Base-by-base conservation (phyloP, 176 grass and related monocot species). In the Avena eriantha region DNA sequence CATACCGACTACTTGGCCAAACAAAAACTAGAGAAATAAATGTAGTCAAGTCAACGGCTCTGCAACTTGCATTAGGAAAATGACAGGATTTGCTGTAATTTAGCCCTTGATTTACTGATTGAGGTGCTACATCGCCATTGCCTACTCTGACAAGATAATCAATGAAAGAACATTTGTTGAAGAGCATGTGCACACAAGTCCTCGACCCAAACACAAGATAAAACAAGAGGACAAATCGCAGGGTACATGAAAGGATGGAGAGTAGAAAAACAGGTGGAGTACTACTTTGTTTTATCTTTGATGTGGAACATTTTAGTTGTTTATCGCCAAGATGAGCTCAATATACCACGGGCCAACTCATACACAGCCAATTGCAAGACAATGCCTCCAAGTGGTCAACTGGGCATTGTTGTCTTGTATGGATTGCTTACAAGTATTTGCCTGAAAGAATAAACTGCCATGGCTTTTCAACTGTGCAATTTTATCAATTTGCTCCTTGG, bases 51-150 rank as follows among this genome's bases (percentile, higher is more conserved):
- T 91, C 89, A 80, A 91, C 18, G 49, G 34, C 35, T 79, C 15
- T 80, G 57, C 81, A 79, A 84, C 13, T 91, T 75, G 85, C 68
- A 45, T 48, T n/a, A 50, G 21, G 39, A 87, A 87, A 80, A 76
- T 22, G 69, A 33, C 26, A 68, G 3, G 24, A 34, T 73, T 61
- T 51, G 64, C 4, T 10, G 3, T 24, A 39, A 18, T 67, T 80
- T 69, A 59, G 4, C 10, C 19, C 9, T 80, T 69, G 68, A 33
- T 80, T 26, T 75, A 57, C 8, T 76, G 58, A 23, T 67, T 50
- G 76, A 41, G 47, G 80, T 87, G 35, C 5, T 21, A 22, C 66
- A 35, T 79, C 55, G 8, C 65, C 31, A 65, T 90, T 39, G 22
- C 60, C 39, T 31, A 46, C 63, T 36, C 17, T 7, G 7, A 53